These are phyloP conservation scores for Russula virescens DNA, from an alignment of 768 basidiomycete genomes.

Conservation along the genomic window DNA sequence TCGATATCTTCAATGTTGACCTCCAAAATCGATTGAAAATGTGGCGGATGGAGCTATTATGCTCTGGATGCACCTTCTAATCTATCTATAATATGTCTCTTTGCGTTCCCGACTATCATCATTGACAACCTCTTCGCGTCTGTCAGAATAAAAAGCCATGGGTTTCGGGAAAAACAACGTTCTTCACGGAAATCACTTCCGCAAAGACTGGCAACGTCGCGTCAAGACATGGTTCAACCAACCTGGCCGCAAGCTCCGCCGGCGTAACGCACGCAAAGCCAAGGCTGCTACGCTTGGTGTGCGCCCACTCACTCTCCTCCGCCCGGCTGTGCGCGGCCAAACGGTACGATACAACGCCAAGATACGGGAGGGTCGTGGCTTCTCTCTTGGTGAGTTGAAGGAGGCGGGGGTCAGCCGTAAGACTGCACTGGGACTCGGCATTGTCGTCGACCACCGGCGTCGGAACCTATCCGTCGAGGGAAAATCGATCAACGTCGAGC, in stretches of 20 bases:
- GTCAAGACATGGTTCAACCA: conserved; percentile 99
- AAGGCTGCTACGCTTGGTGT: conserved; percentile 91
- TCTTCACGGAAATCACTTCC: conserved; percentile 92
- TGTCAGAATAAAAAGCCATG: conserved; percentile 49
- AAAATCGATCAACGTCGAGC: conserved; percentile 90
- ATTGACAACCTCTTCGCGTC: conserved; percentile 23
- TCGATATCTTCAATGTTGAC: background rate
- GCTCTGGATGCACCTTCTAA: conserved; percentile 12
- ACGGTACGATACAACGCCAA: conserved; percentile 98
- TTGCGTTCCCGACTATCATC: conserved; percentile 9
- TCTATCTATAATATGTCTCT: background rate
- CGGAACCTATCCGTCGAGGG: conserved; percentile 96
- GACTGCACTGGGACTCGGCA: conserved; percentile 87
- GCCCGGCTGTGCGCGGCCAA: conserved; percentile 94
- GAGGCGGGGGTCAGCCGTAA: conserved; percentile 92
- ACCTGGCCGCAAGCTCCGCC: conserved; percentile 93
- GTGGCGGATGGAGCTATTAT: conserved; percentile 23
- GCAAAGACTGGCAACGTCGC: conserved; percentile 98
- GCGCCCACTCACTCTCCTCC: conserved; percentile 84
- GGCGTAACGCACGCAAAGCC: conserved; percentile 84
- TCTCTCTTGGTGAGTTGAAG: conserved; percentile 91
- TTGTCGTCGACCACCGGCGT: conserved; percentile 96
- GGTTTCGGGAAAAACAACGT: conserved; percentile 83
- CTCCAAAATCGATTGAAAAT: background rate
- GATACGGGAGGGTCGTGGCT: conserved; percentile 93